phyloP scores from a whole-genome alignment of 352 stramenopile species.

The Phytopythium mirpurense region DNA sequence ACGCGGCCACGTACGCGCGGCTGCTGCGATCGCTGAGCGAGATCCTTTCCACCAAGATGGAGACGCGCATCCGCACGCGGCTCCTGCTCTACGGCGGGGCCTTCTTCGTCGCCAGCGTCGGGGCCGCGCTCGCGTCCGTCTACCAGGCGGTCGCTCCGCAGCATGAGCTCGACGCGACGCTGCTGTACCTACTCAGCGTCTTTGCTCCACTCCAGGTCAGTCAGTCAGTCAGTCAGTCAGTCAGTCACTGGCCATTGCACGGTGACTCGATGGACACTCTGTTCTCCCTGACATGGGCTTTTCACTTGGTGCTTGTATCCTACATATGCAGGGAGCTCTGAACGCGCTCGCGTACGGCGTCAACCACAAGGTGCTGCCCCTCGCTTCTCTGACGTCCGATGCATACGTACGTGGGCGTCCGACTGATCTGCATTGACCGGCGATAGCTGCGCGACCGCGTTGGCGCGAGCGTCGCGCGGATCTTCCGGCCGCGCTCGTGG shows the following conservation, averaged over 20 bases:
- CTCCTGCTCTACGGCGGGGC: slow-evolving; percentile 63
- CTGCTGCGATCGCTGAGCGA: slow-evolving; percentile 62
- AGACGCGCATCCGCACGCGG: slow-evolving; percentile 58
- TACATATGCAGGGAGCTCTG: slow-evolving; percentile 42
- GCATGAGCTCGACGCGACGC: slow-evolving; percentile 35
- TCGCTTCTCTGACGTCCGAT: no score
- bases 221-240: no score
- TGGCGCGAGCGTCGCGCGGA: not conserved
- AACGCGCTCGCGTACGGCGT: slow-evolving; percentile 58
- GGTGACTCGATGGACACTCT: no score
- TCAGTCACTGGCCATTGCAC: not conserved
- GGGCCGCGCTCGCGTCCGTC: slow-evolving; percentile 31
- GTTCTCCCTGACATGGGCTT: no score
- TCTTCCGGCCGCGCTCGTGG: not conserved
- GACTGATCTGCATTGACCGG: no score
- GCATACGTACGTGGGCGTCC: no score
- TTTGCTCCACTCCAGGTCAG: slow-evolving; percentile 67
- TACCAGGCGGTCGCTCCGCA: slow-evolving; percentile 41
- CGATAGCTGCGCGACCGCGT: slow-evolving; percentile 20
- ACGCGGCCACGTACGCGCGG: slow-evolving; percentile 51
- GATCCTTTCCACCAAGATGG: slow-evolving; percentile 54
- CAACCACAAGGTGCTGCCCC: slow-evolving; percentile 69
- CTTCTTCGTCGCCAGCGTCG: slow-evolving; percentile 48
- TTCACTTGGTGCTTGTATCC: no score
- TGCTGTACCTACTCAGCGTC: slow-evolving; percentile 65